Evolutionary conservation across 441 rosid species (phyloP).

Genomic region (Erodium texanum): DNA sequence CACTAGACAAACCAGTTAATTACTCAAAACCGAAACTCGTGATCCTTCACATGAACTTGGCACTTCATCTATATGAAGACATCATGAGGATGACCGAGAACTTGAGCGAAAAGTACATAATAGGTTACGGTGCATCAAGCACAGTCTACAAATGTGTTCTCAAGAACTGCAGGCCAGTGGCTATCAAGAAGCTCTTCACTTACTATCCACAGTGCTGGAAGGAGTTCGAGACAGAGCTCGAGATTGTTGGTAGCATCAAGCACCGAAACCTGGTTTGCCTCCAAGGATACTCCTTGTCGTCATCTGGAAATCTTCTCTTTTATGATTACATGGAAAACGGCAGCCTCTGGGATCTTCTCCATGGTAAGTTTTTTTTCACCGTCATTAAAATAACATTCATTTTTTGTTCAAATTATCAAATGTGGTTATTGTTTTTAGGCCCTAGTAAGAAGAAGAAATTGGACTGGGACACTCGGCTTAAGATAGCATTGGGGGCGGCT

Average conservation of each 20-base stretch:
- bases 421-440: slow-evolving; percentile 31
- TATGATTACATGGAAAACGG: slow-evolving; percentile 98
- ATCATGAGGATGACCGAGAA: slow-evolving; percentile 98
- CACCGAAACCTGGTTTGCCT: slow-evolving; percentile 88
- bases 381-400: background rate
- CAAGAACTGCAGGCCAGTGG: slow-evolving; percentile 91
- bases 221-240: slow-evolving; percentile 89
- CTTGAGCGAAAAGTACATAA: slow-evolving; percentile 78
- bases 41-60: slow-evolving; percentile 96
- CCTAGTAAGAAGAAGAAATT: slow-evolving; percentile 67
- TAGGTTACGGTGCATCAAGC: slow-evolving; percentile 89
- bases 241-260: slow-evolving; percentile 80
- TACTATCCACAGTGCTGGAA: slow-evolving; percentile 74
- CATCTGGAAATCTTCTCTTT: slow-evolving; percentile 78
- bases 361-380: slow-evolving; percentile 39
- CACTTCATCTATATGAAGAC: slow-evolving; percentile 92
- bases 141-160: slow-evolving; percentile 90
- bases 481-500: slow-evolving; percentile 85
- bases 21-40: slow-evolving; percentile 73
- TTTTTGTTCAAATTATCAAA: background rate
- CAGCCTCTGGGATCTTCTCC: slow-evolving; percentile 95
- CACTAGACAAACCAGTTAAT: slow-evolving; percentile 77
- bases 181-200: slow-evolving; percentile 83
- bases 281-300: slow-evolving; percentile 82
- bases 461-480: slow-evolving; percentile 79